Base-by-base conservation (phyloP, 441 rosid genomes). In the Eutrema salsugineum region DNA sequence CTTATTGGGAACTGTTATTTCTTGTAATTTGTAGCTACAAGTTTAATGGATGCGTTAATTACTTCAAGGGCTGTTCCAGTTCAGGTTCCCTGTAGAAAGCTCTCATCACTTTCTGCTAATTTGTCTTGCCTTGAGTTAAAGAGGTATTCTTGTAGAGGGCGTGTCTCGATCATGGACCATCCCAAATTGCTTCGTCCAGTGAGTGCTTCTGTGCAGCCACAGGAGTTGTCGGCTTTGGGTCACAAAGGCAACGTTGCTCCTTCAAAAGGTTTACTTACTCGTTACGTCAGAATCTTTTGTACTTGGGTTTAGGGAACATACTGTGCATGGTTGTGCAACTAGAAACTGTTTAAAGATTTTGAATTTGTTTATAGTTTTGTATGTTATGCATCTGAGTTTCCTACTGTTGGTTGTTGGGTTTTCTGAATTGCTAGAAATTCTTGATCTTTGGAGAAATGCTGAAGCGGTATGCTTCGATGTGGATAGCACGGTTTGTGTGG, bases 381-480 rank as follows among this genome's bases (percentile, higher is more conserved):
- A 46, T 58, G 55, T 73, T 50, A 50, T 66, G 35, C 28, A 32
- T 42, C 76, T 56, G 39, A 70, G 28, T 72, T 75, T 32, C n/a
- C 10, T 72, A 24, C 57, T 47, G 19, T 28, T 82, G 22, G 57
- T 79, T 58, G 42, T 68, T n/a, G 64, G 59, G 24, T 76, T 66
- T 63, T 15, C 65, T 68, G 47, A 32, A 63, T 64, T 62, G 16
- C 38, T 81, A 95, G 98, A 87, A 80, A 78, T 86, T 77, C 89
- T 91, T 65, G 85, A 85, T 73, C 81, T 87, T 36, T 95, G 99
- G 99, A 76, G 84, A 85, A 81, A 59, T 68, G 90, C 85, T 38
- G 84, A 88, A 79, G 97, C 92, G 0, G 98, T 95, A 60, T 95
- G 98, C 83, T 95, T 95, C 54, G 99, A 95, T 82, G 99, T 95